These are phyloP conservation scores for Phyllosticta citribraziliensis DNA, from an alignment of 2,329 filamentous ascomycete species.

Conservation along the genomic window DNA sequence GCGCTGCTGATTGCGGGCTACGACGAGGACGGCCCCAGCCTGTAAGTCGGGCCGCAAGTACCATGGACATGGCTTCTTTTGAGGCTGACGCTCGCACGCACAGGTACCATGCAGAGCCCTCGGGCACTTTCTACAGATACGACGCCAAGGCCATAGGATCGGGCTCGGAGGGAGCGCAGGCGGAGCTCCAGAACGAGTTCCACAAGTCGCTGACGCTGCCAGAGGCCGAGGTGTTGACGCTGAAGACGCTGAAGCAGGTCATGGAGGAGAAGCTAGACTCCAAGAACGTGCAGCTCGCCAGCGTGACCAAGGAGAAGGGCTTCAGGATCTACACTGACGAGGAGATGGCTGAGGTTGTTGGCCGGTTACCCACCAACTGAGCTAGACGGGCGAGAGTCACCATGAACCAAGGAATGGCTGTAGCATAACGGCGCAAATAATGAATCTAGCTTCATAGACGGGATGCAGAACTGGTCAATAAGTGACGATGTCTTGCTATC, in stretches of 20 bases:
- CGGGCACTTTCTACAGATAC: conserved; percentile 97
- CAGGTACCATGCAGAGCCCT: conserved; percentile 92
- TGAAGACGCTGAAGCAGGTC: conserved; percentile 98
- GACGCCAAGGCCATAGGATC: conserved; percentile 98
- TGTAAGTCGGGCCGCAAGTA: conserved; percentile 41
- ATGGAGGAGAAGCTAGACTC: conserved; percentile 99
- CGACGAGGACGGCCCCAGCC: conserved; percentile 90
- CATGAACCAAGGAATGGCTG: conserved; percentile 1
- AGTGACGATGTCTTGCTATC: background rate
- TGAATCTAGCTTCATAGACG: background rate
- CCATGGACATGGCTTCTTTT: background rate
- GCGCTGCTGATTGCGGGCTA: conserved; percentile 92
- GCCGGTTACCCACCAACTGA: conserved; percentile 53
- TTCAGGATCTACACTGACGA: conserved; percentile 98
- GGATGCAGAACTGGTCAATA: background rate
- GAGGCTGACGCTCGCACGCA: background rate
- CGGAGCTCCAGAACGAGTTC: conserved; percentile 96
- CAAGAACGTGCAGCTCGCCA: conserved; percentile 97
- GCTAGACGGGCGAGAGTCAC: background rate
- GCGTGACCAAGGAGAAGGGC: conserved; percentile 93
- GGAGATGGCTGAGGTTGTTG: conserved; percentile 90
- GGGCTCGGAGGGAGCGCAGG: conserved; percentile 92
- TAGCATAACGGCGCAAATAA: conserved; percentile 11
- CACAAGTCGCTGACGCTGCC: conserved; percentile 91
- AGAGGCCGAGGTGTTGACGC: conserved; percentile 87